phyloP scores from a whole-genome alignment of 2,329 filamentous ascomycete species.

The Penicillium vulpinum region DNA sequence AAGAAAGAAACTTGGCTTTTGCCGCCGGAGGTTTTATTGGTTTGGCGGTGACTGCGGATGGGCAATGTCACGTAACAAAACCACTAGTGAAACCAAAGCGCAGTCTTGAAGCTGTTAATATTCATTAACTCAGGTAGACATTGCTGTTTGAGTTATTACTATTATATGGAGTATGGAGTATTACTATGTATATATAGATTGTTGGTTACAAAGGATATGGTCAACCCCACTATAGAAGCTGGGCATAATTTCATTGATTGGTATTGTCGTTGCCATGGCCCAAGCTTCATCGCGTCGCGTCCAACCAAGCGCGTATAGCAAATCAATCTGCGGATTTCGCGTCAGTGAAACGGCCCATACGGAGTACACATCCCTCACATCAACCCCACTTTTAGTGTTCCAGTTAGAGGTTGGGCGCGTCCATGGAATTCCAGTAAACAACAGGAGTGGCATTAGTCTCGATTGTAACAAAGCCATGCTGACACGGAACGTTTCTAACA shows the following conservation, averaged over 20 bases:
- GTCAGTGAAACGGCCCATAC: not conserved
- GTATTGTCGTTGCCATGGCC: conserved; percentile 18
- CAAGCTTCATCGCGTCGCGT: conserved; percentile 21
- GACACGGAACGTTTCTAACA: not conserved
- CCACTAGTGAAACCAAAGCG: not conserved
- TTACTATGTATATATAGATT: too few relatives aligned
- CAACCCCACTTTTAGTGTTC: conserved; percentile 3
- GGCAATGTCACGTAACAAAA: conserved; percentile 1
- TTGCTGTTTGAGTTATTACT: not conserved
- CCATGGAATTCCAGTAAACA: conserved; percentile 7
- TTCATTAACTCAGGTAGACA: not conserved
- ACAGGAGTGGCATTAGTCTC: not conserved
- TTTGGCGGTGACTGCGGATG: conserved; percentile 12
- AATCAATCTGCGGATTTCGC: conserved; percentile 1
- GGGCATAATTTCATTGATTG: conserved; percentile 18
- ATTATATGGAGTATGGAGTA: too few relatives aligned
- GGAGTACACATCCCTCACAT: conserved; percentile 1
- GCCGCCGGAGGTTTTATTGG: not conserved
- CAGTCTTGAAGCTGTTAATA: not conserved
- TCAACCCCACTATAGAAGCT: conserved; percentile 1
- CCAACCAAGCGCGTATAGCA: conserved; percentile 15
- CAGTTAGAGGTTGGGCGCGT: conserved; percentile 2
- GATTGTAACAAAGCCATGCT: conserved; percentile 11
- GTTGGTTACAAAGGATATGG: not conserved
- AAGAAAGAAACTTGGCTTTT: conserved; percentile 4